Evolutionary conservation across 805 yeast species (phyloP).

Genomic region (Saccharomyces mikatae): DNA sequence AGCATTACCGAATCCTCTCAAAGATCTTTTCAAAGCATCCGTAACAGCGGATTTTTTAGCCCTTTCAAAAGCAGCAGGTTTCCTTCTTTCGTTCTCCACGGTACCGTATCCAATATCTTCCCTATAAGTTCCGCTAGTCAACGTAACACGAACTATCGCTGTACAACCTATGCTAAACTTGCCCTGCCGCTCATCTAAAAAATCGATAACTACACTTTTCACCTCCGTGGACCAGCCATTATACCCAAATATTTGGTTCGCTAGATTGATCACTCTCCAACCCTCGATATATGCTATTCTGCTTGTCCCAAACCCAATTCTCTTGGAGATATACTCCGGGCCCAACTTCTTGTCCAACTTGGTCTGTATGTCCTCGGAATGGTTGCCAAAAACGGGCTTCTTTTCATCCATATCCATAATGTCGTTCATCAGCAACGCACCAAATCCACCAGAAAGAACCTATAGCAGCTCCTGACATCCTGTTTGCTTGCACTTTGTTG

Average conservation of each 20-base stretch:
- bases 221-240: slow-evolving; percentile 79
- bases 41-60: slow-evolving; percentile 80
- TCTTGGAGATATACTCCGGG: slow-evolving; percentile 67
- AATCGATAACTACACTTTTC: slow-evolving; percentile 57
- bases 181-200: slow-evolving; percentile 54
- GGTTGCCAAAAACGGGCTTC: slow-evolving; percentile 7
- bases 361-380: slow-evolving; percentile 29
- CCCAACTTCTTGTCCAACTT: slow-evolving; percentile 47
- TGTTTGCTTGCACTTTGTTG: neutral
- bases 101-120: slow-evolving; percentile 86
- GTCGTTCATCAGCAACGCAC: neutral
- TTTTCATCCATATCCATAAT: slow-evolving; percentile 18
- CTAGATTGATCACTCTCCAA: slow-evolving; percentile 72
- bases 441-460: neutral
- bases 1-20: slow-evolving; percentile 75
- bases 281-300: slow-evolving; percentile 73
- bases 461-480: neutral
- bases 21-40: slow-evolving; percentile 71
- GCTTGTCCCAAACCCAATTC: slow-evolving; percentile 69
- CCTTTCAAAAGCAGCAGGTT: slow-evolving; percentile 73
- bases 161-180: slow-evolving; percentile 59
- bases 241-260: slow-evolving; percentile 75
- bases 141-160: slow-evolving; percentile 62
- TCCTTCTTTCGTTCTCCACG: slow-evolving; percentile 62
- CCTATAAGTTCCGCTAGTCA: slow-evolving; percentile 69